phyloP scores from a whole-genome alignment of 2,329 filamentous ascomycete species.

The Sporothrix luriei region DNA sequence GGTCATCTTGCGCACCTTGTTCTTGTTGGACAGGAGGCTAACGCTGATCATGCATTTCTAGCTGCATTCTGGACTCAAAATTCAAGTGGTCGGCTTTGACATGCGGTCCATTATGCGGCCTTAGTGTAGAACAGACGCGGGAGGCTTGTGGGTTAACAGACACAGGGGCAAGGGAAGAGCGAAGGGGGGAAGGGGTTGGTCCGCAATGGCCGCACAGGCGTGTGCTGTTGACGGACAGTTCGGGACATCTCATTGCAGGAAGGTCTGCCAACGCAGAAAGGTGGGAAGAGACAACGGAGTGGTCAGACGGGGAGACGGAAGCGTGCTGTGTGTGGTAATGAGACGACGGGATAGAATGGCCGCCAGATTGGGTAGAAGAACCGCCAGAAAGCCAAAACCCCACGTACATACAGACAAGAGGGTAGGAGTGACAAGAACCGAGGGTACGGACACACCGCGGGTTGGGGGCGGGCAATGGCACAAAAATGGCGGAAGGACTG shows the following conservation, averaged over 20 bases:
- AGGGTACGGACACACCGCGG: not conserved
- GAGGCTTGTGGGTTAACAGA: not conserved
- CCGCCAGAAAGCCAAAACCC: not conserved
- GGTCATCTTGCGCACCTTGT: not conserved
- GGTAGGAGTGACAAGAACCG: not conserved
- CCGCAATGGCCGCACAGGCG: not conserved
- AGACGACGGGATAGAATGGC: too few species aligned
- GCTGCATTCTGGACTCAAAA: conserved; percentile 10
- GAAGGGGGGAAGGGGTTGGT: not conserved
- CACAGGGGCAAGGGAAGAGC: not conserved
- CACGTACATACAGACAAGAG: not conserved
- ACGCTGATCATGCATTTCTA: conserved; percentile 21
- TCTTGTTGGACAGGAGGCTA: conserved; percentile 1
- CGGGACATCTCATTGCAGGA: conserved; percentile 10
- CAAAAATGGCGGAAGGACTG: not conserved
- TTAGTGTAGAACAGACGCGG: not conserved
- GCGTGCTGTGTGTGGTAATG: not conserved
- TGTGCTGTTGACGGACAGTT: conserved; percentile 4
- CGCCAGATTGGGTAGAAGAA: not conserved
- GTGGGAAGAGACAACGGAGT: not conserved
- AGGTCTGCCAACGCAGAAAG: not conserved
- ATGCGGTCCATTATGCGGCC: not conserved
- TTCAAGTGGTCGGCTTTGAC: not conserved
- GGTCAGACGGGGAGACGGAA: conserved; percentile 2
- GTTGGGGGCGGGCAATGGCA: not conserved